phyloP scores from a whole-genome alignment of 345 rosid genomes.

The Salix arbutifolia region DNA sequence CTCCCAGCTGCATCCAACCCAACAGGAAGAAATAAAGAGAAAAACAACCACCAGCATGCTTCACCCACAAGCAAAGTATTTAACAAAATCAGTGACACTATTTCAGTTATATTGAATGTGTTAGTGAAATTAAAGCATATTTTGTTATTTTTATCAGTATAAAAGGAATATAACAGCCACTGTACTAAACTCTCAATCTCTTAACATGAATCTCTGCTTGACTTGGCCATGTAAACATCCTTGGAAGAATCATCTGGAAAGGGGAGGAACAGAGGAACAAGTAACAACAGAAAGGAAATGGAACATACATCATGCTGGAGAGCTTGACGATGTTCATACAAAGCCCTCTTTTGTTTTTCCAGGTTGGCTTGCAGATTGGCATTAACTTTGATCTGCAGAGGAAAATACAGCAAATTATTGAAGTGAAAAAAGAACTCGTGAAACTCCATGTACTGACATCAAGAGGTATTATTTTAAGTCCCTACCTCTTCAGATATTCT shows the following conservation, averaged over 20 bases:
- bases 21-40: no score
- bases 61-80: no score
- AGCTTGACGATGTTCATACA: constrained; percentile 61
- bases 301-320: constrained; percentile 72
- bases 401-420: constrained; percentile 1
- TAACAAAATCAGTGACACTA: neutral
- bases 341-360: constrained; percentile 57
- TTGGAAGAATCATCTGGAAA: neutral
- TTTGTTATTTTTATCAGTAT: no score
- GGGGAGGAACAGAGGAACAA: neutral
- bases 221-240: neutral
- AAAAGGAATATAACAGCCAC: no score
- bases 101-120: no score
- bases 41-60: no score
- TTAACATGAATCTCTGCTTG: neutral
- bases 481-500: constrained; percentile 69
- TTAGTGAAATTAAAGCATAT: no score
- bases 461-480: neutral
- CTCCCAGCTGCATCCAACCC: no score
- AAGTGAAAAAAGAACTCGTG: neutral
- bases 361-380: constrained; percentile 52
- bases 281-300: neutral
- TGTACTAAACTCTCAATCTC: neutral
- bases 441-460: constrained; percentile 6
- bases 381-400: constrained; percentile 57